Percentiles rank a stretch among this genome's conserved stretches.
These are phyloP conservation scores for Tephrocybe sp. DNA, from an alignment of 768 basidiomycete species.

Conservation along the genomic window DNA sequence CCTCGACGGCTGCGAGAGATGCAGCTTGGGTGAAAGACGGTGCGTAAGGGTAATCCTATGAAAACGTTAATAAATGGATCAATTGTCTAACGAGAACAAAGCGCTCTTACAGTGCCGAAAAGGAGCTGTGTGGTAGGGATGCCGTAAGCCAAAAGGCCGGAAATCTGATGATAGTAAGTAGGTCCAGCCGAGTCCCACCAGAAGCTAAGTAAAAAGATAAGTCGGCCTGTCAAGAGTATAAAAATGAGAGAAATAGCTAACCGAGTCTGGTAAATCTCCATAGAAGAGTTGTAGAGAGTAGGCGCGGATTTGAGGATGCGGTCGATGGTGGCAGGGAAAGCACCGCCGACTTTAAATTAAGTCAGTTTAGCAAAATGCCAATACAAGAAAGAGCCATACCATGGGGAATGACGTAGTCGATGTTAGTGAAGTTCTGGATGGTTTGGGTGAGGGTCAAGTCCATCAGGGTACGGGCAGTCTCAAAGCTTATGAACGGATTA, in stretches of 20 bases:
- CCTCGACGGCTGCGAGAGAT: constrained; percentile 17
- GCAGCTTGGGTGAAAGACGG: constrained; percentile 19
- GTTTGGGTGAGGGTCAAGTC: constrained; percentile 28
- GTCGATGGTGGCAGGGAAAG: constrained; percentile 33
- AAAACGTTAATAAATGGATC: not conserved
- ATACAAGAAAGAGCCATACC: constrained; percentile 16
- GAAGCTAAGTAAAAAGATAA: constrained; percentile 20
- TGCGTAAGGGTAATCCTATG: constrained; percentile 30
- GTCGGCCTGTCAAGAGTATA: not conserved
- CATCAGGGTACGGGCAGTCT: constrained; percentile 31
- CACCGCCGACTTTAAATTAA: constrained; percentile 27
- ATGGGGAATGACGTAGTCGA: constrained; percentile 35
- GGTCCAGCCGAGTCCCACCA: constrained; percentile 41
- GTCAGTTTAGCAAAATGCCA: not conserved
- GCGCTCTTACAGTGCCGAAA: constrained; percentile 31
- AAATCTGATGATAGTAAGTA: constrained; percentile 34
- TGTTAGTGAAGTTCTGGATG: constrained; percentile 33
- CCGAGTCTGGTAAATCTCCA: constrained; percentile 31
- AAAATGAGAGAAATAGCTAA: constrained; percentile 11
- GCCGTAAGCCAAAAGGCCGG: constrained; percentile 29
- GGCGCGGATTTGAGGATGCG: constrained; percentile 32
- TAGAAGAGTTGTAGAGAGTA: constrained; percentile 30
- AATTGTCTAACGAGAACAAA: not conserved
- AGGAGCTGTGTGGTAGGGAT: constrained; percentile 33
- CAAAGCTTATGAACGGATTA: constrained; percentile 21